These are phyloP conservation scores for Nemania sp. DNA, from an alignment of 2,329 filamentous ascomycete species.

Conservation along the genomic window DNA sequence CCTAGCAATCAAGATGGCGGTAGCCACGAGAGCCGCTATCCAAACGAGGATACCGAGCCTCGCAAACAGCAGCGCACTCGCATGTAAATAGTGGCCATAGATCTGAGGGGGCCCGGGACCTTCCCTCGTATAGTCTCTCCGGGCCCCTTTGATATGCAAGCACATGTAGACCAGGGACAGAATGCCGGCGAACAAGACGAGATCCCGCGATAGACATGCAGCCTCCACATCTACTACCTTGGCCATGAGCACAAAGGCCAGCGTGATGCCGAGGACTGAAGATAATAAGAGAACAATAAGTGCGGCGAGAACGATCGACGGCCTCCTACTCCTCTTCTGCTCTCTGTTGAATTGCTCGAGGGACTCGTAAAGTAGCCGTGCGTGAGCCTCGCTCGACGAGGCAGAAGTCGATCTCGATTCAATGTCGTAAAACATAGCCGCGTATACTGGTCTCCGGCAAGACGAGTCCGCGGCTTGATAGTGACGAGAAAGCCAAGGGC, in stretches of 20 bases:
- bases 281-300: conserved; percentile 40
- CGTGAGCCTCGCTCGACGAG: conserved; percentile 25
- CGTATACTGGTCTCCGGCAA: conserved; percentile 10
- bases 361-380: conserved; percentile 33
- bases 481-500: not conserved
- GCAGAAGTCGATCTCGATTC: conserved; percentile 20
- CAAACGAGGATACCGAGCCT: conserved; percentile 39
- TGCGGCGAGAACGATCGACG: conserved; percentile 36
- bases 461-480: conserved; percentile 19
- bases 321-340: conserved; percentile 29
- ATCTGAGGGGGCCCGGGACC: conserved; percentile 36
- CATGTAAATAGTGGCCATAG: conserved; percentile 39
- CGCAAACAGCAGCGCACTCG: conserved; percentile 38
- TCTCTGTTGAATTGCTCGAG: conserved; percentile 34
- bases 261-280: conserved; percentile 35
- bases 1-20: conserved; percentile 37
- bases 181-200: conserved; percentile 38
- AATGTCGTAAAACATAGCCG: conserved; percentile 21
- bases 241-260: conserved; percentile 37
- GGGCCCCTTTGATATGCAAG: conserved; percentile 39
- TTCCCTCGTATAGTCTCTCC: conserved; percentile 31
- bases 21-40: conserved; percentile 39
- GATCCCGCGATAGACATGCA: conserved; percentile 39
- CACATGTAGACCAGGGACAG: conserved; percentile 38
- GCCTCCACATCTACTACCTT: conserved; percentile 28